These are phyloP conservation scores for Ceratocystis albifundus DNA, from an alignment of 2,329 filamentous ascomycete species.

Conservation along the genomic window DNA sequence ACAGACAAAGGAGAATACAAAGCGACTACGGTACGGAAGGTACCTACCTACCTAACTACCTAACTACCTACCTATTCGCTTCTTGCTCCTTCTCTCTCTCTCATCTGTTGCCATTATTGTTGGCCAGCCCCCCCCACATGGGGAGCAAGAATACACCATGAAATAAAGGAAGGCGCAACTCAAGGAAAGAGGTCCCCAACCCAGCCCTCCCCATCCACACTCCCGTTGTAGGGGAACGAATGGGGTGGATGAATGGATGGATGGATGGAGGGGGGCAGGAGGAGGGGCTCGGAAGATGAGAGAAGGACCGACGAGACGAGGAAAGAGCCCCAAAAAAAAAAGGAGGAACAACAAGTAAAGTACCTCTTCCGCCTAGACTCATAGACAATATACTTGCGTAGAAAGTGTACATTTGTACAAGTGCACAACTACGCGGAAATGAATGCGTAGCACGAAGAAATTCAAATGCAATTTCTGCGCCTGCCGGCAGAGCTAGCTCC, in stretches of 20 bases:
- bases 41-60: too few species aligned
- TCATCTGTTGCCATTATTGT: too few species aligned
- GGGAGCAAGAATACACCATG: neutral
- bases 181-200: neutral
- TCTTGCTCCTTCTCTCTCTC: neutral
- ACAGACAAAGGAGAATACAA: neutral
- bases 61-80: too few species aligned
- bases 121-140: too few species aligned
- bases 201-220: neutral
- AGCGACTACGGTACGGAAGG: neutral
- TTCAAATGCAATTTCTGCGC: conserved; percentile 19
- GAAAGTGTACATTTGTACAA: neutral
- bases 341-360: neutral
- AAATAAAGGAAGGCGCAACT: conserved; percentile 2
- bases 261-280: neutral
- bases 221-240: neutral
- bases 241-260: neutral
- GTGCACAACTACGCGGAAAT: neutral
- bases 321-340: neutral
- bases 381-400: neutral
- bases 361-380: neutral
- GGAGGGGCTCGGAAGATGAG: conserved; percentile 4
- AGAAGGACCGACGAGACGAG: conserved; percentile 9
- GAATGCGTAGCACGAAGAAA: conserved; percentile 13
- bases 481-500: conserved; percentile 19